phyloP scores from a whole-genome alignment of 2,329 filamentous ascomycete species.

The Sphaerulina populicola region DNA sequence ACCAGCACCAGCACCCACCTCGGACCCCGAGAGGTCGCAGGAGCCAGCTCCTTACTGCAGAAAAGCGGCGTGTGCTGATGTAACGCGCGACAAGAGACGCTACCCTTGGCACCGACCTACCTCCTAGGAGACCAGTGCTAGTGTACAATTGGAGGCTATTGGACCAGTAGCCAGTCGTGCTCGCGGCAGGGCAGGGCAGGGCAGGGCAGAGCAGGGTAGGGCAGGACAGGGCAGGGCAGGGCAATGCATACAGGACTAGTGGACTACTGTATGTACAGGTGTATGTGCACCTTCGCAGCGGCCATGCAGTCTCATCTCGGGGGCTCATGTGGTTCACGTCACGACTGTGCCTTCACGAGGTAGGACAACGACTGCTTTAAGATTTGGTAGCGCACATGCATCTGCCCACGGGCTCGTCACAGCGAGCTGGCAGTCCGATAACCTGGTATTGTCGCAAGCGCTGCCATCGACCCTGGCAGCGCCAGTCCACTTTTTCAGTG shows the following conservation, averaged over 20 bases:
- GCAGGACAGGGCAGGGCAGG: too few species aligned
- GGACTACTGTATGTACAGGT: too few species aligned
- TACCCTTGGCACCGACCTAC: background rate
- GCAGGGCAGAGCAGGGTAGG: too few species aligned
- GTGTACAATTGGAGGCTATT: too few species aligned
- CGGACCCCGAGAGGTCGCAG: background rate
- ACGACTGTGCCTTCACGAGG: constrained; percentile 3
- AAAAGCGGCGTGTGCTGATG: background rate
- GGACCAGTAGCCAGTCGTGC: background rate
- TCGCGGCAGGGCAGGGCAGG: background rate
- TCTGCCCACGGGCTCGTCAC: constrained; percentile 11
- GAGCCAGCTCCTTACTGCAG: constrained; percentile 12
- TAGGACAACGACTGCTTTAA: constrained; percentile 14
- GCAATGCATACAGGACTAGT: too few species aligned
- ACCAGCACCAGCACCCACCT: background rate
- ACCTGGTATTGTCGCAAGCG: constrained; percentile 20
- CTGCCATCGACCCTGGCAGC: constrained; percentile 10
- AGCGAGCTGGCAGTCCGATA: constrained; percentile 17
- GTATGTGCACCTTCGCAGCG: background rate
- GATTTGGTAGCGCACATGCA: constrained; percentile 17
- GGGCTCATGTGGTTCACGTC: constrained; percentile 12
- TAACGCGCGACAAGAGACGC: background rate
- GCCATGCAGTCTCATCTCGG: constrained; percentile 6
- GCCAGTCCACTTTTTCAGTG: constrained; percentile 11
- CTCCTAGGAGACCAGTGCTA: background rate